Evolutionary conservation across 208 protist genomes (phyloP), one percentile per base, ranked within the genome.

Genomic region (Trypanosoma scelopori): DNA sequence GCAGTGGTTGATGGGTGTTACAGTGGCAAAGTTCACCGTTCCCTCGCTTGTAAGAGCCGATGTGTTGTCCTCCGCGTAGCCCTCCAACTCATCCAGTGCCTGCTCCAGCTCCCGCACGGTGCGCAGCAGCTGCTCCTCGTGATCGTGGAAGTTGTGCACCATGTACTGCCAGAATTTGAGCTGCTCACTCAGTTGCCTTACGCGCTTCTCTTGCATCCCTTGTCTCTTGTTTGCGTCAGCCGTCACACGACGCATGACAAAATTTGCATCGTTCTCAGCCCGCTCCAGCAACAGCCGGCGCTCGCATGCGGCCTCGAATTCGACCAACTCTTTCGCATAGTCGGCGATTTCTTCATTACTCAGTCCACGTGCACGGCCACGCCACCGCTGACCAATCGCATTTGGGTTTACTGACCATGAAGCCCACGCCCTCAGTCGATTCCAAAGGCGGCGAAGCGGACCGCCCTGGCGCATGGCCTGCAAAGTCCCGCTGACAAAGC

Each of bases 81-180:
- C 90, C 23, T 95, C 87, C 47, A 95, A 65, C 73, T 93, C 90
- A 61, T 95, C 85, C 20, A 93, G 64, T 20, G 84, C 78, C 5
- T 50, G 52, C 59, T 85, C 79, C 50, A 95, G 74, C 71, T 89
- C 82, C 27, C 69, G 69, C 25, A 92, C 87, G 15, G 89, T 89
- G 28, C 82, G 81, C 60, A 82, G 50, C 63, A 95, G 73, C 71
- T 95, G 78, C 52, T 93, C 87, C 76, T 95, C 87, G 68, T 95
- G 90, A 65, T 95, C 90, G 72, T 95, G 90, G 59, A 95, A 95
- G 78, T 95, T 93, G 65, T 93, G 90, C 23, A 95, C 90, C 87
- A 95, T 93, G 74, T 95, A 95, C 71, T 95, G 90, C 87, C 90
- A 95, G 49, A 95, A 95, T 61, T 95, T 95, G 32, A 95, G 78